phyloP scores from a whole-genome alignment of 176 grass and related monocot genomes.

The Raddia distichophylla region DNA sequence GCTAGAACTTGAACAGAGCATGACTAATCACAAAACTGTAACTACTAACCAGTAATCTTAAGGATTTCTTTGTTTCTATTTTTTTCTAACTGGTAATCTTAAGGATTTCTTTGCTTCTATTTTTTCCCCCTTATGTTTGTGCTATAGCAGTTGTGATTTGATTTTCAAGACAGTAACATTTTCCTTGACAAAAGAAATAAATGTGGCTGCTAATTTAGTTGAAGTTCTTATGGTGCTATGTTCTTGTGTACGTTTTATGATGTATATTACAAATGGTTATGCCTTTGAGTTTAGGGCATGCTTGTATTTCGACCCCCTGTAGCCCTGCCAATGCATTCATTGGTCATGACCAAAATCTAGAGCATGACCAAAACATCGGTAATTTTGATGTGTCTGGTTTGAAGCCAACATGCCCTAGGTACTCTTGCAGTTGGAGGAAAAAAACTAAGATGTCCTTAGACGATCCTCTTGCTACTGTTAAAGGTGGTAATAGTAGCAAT shows the following conservation, averaged over 20 bases:
- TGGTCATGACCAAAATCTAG: no score
- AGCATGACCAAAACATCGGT: no score
- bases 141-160: background rate
- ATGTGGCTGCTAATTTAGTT: slow-evolving; percentile 1
- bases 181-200: slow-evolving; percentile 20
- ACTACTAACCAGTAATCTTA: background rate
- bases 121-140: background rate
- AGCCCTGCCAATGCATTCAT: no score
- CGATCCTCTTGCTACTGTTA: background rate
- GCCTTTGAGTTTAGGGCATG: slow-evolving; percentile 3
- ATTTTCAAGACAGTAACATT: slow-evolving; percentile 16
- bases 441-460: slow-evolving; percentile 7
- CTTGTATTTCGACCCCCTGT: no score
- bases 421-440: background rate
- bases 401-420: no score
- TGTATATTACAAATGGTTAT: slow-evolving; percentile 2
- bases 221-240: slow-evolving; percentile 23
- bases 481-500: background rate
- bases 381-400: no score
- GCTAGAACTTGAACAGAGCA: slow-evolving; percentile 4
- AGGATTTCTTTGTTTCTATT: no score
- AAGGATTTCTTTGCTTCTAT: slow-evolving; percentile 18
- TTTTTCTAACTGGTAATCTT: no score
- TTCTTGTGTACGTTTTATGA: background rate
- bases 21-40: slow-evolving; percentile 13